Base-by-base conservation (phyloP, 805 yeast species). In the Candida silvicultrix region DNA sequence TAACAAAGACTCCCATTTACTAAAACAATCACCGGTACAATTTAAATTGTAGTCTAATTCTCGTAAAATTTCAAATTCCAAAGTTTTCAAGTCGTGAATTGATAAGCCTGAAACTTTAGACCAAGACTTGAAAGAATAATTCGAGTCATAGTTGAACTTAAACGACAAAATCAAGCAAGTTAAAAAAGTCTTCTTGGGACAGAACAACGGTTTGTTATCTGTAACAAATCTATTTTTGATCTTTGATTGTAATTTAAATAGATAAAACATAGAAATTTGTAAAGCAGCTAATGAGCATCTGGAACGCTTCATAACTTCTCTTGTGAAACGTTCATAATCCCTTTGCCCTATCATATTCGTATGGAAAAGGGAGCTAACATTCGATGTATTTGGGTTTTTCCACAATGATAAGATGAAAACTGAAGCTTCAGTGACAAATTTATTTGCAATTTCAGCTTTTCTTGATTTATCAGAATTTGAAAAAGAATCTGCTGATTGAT, bases 111-210 rank as follows among this genome's bases (percentile, higher is more conserved):
- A 76, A 42, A 88, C 81, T 59, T 78, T 77, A 43, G 83, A 69
- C 96, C 96, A 88, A 6, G 85, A 77, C 50, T 71, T 73, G 53
- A 84, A 72, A 28, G 85, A 71, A 63, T 77, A 85, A 59, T 82
- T 83, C 43, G 78, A 76, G 64, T 88, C 96, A 58, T 81, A 88
- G 49, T 75, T 70, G 61, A 80, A 85, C 60, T 88, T 88, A 44
- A 83, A 76, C 4, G 94, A 81, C 35, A 88, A 67, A 44, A 87
- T 84, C 44, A 88, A 62, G 56, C 86, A 75, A 2, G 82, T 75
- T 49, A 88, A 70, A 51, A 88, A 81, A 38, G 80, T 73, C 50
- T 85, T 77, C 54, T 85, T 80, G 8, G 89, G 83, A 56, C 85
- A 81, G 19, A 40, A 35, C 7, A 54, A 39, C 20, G 34, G 35